A percentile compares a stretch with the other conserved stretches of the same genome.
phyloP scores from a whole-genome alignment of 176 grass and related monocot species.

The Aegilops umbellulata region DNA sequence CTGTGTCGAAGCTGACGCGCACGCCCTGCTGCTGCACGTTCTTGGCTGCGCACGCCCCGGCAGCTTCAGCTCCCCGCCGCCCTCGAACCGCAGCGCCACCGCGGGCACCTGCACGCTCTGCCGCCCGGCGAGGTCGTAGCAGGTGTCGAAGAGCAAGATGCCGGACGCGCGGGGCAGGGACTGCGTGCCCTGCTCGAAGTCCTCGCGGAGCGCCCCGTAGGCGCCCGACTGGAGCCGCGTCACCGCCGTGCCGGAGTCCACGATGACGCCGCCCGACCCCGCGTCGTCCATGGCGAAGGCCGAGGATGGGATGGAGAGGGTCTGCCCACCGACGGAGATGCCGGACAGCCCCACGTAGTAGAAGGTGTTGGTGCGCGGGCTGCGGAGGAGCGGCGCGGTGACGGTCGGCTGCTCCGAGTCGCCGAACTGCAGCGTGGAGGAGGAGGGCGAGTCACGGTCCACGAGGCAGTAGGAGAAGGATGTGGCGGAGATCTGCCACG shows the following conservation, averaged over 20 bases:
- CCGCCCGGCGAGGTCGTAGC: no score
- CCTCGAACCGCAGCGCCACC: no score
- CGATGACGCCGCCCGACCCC: slow-evolving; percentile 72
- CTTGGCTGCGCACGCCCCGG: no score
- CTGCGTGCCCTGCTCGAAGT: no score
- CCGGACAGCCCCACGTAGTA: slow-evolving; percentile 74
- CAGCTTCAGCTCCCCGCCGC: no score
- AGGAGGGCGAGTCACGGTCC: slow-evolving; percentile 78
- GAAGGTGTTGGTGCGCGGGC: slow-evolving; percentile 58
- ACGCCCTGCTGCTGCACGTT: no score
- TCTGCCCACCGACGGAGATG: slow-evolving; percentile 64
- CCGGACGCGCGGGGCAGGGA: no score
- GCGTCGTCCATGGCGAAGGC: slow-evolving; percentile 72
- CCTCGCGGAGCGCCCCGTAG: slow-evolving; percentile 20
- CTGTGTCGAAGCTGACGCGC: no score
- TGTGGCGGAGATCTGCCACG: slow-evolving; percentile 75
- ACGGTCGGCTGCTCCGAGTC: background rate
- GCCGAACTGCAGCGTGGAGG: slow-evolving; percentile 80
- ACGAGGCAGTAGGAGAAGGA: slow-evolving; percentile 97
- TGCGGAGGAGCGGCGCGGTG: slow-evolving; percentile 57
- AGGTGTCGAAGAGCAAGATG: no score
- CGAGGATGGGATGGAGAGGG: slow-evolving; percentile 47
- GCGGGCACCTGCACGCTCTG: no score
- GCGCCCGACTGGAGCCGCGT: slow-evolving; percentile 53
- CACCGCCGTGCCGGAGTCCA: slow-evolving; percentile 83